Conservation (phyloP, 208 protist species). For the Crithidia fasciculata region DNA sequence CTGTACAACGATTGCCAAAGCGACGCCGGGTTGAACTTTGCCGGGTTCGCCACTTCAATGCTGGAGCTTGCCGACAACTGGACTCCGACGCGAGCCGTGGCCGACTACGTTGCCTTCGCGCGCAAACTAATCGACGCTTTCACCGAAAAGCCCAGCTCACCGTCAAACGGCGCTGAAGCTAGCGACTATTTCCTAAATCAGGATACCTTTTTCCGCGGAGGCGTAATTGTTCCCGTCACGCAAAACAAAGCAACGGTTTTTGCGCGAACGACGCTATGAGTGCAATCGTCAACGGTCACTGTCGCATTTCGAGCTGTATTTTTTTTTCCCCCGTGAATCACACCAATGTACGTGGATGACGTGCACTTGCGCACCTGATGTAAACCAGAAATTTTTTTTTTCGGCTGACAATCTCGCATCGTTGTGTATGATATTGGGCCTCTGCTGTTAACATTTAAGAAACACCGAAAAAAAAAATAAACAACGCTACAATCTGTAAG, state of each 20-base stretch:
- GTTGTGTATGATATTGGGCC: no score
- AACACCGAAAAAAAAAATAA: no score
- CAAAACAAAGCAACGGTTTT: not conserved
- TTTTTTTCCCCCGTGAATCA: not conserved
- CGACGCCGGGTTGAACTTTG: constrained; percentile 55
- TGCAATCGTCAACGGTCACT: not conserved
- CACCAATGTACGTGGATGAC: no score
- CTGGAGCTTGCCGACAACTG: constrained; percentile 85
- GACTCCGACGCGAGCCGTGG: constrained; percentile 38
- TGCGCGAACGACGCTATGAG: not conserved
- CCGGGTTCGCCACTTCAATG: constrained; percentile 64
- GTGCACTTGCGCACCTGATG: no score
- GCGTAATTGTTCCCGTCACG: constrained; percentile 14
- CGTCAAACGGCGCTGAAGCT: not conserved
- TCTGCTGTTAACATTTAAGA: no score
- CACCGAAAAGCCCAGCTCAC: not conserved
- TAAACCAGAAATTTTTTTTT: no score
- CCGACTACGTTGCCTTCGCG: constrained; percentile 48
- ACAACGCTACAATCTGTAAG: no score
- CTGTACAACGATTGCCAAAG: constrained; percentile 55
- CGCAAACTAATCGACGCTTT: constrained; percentile 19
- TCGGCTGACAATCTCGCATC: no score
- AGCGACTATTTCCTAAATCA: constrained; percentile 20
- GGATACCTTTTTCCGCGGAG: constrained; percentile 38
- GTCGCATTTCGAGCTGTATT: not conserved